Evolutionary conservation across 176 grass and related monocot species (phyloP).

Genomic region (Bothriochloa decipiens): DNA sequence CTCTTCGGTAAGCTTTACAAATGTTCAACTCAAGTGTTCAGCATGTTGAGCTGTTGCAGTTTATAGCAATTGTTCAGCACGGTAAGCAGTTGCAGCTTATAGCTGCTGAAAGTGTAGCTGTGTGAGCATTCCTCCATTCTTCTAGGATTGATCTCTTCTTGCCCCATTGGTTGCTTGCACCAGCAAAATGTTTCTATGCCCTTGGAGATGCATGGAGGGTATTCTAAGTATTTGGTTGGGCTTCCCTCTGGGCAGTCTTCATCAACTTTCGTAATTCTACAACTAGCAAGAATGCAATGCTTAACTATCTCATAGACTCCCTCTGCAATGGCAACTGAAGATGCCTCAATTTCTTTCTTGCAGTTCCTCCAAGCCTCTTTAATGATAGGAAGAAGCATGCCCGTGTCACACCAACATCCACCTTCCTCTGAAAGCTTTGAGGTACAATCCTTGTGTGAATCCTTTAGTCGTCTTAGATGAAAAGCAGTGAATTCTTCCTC

Average conservation of each 20-base stretch:
- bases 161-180: not conserved
- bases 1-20: not conserved
- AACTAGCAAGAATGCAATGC: conserved; percentile 31
- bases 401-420: conserved; percentile 67
- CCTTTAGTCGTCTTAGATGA: conserved; percentile 75
- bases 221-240: not conserved
- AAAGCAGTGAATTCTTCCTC: conserved; percentile 83
- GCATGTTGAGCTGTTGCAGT: not conserved
- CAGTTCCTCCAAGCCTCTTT: conserved; percentile 85
- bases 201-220: conserved; percentile 10
- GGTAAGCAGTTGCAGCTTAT: conserved; percentile 10
- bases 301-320: conserved; percentile 81
- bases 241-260: not conserved
- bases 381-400: conserved; percentile 75
- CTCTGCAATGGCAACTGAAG: conserved; percentile 75
- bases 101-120: not conserved
- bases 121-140: not conserved
- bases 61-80: conserved; percentile 3
- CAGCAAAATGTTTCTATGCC: not conserved
- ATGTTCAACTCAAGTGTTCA: conserved; percentile 20
- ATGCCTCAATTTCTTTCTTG: conserved; percentile 94
- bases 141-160: conserved; percentile 18
- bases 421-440: conserved; percentile 66
- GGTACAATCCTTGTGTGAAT: conserved; percentile 70
- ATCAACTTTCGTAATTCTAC: conserved; percentile 23